Conservation (phyloP, 805 yeast genomes). For the Metschnikowia gelsemii region DNA sequence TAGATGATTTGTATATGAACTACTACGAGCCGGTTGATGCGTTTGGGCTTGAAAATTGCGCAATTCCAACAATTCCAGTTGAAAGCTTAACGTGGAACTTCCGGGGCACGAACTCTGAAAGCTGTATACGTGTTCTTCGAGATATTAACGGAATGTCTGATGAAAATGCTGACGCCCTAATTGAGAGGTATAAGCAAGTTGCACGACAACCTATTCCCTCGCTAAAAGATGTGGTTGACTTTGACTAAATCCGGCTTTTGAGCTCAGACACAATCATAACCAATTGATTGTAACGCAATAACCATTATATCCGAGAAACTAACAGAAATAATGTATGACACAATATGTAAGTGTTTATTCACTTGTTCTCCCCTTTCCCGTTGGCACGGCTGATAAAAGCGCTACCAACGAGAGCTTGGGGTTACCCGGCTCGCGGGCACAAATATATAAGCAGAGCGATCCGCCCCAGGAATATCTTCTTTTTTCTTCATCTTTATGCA, state of each 20-base stretch:
- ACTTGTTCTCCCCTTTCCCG: too few species aligned
- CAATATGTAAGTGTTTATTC: too few species aligned
- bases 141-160: constrained; percentile 2
- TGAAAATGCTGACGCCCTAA: neutral
- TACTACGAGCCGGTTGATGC: constrained; percentile 30
- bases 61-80: constrained; percentile 2
- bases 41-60: constrained; percentile 6
- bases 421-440: constrained; percentile 17
- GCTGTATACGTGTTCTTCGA: neutral
- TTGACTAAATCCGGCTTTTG: neutral
- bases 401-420: neutral
- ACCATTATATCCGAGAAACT: too few species aligned
- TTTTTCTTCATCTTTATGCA: constrained; percentile 88
- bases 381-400: too few species aligned
- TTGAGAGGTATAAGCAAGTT: neutral
- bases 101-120: neutral
- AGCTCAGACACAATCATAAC: neutral
- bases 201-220: neutral
- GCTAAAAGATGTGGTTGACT: constrained; percentile 3
- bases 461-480: constrained; percentile 12
- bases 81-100: neutral
- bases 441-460: constrained; percentile 11
- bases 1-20: constrained; percentile 41
- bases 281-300: too few species aligned
- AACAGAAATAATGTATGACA: too few species aligned